Base-by-base conservation (phyloP, 2,329 filamentous ascomycete species). In the Rosellinia necatrix region DNA sequence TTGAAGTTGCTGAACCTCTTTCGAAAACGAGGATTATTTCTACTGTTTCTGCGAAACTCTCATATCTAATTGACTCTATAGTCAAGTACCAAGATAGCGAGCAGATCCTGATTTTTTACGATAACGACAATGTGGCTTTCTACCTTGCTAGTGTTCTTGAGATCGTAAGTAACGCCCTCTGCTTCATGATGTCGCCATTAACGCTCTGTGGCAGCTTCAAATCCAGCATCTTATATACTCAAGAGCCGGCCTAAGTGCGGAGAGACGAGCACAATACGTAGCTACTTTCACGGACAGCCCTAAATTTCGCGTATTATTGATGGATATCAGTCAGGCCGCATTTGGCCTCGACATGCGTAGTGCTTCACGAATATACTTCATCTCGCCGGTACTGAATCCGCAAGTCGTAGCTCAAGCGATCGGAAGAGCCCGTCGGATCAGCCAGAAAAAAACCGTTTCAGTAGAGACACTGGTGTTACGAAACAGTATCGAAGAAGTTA, bases 41-140 rank as follows among this genome's bases (percentile, higher is more conserved):
- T 3, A 96, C 92, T 0, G 84, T 86, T 0, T 97, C 92, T 0
- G 86, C 90, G 0, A 97, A 97, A 71, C 78, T 97, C 2, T 92
- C 89, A 2, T 96, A 97, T 66, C 77, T 97, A 5, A 76, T 96
- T 15, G 88, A 92, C 50, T 80, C 84, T 27, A 85, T 97, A 10
- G 72, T 86, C 4, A 77, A 81, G 49, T 79, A 92, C 59, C 84
- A 94, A 49, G 72, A 79, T 1, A 74, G 81, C 0, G 92, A 96
- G 66, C 96, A 97, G 72, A 94, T 96, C 3, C 84, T 97, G 49
- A 82, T 97, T 8, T 97, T 97, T 71, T 97, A 96, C 70, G 91
- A 96, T 58, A 88, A 89, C 27, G 89, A 94, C 58, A 93, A 96
- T 64, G 81, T 89, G 2, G 92, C 91, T 1, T 96, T 84, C 71